Percentiles rank a stretch among this genome's conserved stretches.
Evolutionary conservation across 352 stramenopile species (phyloP).

Genomic region (Phytophthora megakarya): DNA sequence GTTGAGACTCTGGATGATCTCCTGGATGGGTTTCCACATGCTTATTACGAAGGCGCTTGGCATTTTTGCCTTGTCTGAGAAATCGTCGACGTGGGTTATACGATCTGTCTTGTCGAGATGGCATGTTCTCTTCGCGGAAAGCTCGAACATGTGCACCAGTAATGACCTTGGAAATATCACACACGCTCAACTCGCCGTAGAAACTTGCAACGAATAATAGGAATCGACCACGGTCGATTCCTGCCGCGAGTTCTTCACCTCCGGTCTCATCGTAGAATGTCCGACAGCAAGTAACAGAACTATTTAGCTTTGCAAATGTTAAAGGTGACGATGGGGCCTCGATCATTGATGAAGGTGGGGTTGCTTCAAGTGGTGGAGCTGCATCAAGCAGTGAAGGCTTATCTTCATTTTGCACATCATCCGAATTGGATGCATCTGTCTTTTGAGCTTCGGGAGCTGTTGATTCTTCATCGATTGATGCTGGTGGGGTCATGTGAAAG

Average conservation of each 20-base stretch:
- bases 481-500: slow-evolving; percentile 32
- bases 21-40: slow-evolving; percentile 5
- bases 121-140: slow-evolving; percentile 61
- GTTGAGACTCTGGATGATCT: slow-evolving; percentile 13
- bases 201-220: slow-evolving; percentile 47
- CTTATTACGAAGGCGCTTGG: slow-evolving; percentile 54
- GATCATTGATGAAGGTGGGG: too few relatives aligned
- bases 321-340: slow-evolving; percentile 26
- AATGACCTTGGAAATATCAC: slow-evolving; percentile 63
- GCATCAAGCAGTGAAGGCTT: not conserved
- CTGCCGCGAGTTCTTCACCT: slow-evolving; percentile 52
- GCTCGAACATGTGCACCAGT: slow-evolving; percentile 43
- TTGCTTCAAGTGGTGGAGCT: not conserved
- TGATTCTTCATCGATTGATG: slow-evolving; percentile 5
- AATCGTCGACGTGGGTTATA: slow-evolving; percentile 80
- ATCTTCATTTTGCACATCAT: not conserved
- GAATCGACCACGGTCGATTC: slow-evolving; percentile 54
- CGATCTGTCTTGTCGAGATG: slow-evolving; percentile 54
- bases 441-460: not conserved
- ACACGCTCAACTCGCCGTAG: slow-evolving; percentile 53
- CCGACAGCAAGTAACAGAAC: slow-evolving; percentile 51
- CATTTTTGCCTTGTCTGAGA: slow-evolving; percentile 65
- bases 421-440: not conserved
- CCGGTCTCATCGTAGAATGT: slow-evolving; percentile 70
- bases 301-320: slow-evolving; percentile 29